A percentile compares a stretch with the other conserved stretches of the same genome.
Conservation (phyloP, 345 rosid species). For the Sisymbrium irio region DNA sequence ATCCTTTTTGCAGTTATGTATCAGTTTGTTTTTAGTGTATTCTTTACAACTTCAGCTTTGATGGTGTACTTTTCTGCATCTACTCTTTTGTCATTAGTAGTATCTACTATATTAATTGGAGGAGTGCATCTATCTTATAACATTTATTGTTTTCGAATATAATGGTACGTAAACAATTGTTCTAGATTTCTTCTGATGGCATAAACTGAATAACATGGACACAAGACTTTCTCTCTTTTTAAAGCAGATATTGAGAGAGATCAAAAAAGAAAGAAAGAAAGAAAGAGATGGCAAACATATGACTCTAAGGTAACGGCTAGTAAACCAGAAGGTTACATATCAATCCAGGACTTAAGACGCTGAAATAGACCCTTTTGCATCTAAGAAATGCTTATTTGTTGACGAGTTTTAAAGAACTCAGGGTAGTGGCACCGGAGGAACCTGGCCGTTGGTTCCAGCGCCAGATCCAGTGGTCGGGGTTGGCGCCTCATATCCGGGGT, state of each 20-base stretch:
- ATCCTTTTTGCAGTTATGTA: not conserved
- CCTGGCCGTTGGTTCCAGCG: constrained; percentile 29
- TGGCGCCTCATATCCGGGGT: constrained; percentile 65
- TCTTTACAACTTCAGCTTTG: not conserved
- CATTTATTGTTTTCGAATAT: not conserved
- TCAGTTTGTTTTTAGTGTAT: not conserved
- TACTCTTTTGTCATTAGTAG: not conserved
- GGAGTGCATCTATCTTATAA: not conserved
- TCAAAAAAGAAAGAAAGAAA: not conserved
- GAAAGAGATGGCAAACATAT: constrained; percentile 11
- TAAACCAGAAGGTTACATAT: constrained; percentile 1
- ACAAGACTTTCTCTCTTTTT: constrained; percentile 9
- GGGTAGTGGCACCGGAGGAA: constrained; percentile 42
- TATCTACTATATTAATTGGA: not conserved
- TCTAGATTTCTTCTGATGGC: constrained; percentile 7
- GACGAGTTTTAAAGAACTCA: constrained; percentile 27
- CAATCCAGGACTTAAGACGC: constrained; percentile 12
- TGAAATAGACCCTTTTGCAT: constrained; percentile 25
- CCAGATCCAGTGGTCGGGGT: constrained; percentile 38
- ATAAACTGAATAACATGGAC: constrained; percentile 19
- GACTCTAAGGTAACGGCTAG: constrained; percentile 21
- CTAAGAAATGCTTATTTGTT: constrained; percentile 28
- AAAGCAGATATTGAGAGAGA: constrained; percentile 3
- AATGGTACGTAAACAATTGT: not conserved
- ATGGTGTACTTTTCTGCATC: constrained; percentile 1